Evolutionary conservation across 1,284 basidiomycete species (phyloP), one percentile per base, ranked within the genome.

Genomic region (Kwoniella shivajii): DNA sequence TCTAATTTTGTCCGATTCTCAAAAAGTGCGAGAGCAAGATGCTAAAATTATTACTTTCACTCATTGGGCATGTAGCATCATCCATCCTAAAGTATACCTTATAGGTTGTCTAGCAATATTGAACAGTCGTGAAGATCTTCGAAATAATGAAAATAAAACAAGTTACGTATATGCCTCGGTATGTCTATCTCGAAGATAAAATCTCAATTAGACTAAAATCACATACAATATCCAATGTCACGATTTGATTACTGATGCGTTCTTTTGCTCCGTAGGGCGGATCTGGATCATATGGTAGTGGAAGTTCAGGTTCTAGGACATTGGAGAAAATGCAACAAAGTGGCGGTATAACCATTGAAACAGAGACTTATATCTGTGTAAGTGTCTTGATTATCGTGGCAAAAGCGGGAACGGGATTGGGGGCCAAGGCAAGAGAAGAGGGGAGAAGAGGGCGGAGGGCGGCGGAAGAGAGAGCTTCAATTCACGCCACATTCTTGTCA

Each of bases 61-160:
- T n/a, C n/a, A n/a, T n/a, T 41, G 16, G 3, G 2, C 5, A 11
- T 18, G 20, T 34, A 60, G 59, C 1, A 48, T 61, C 9, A 54
- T 57, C 24, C 59, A 57, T 30, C 59, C 59, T 14, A 61, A 61
- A 38, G 42, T 54, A 4, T 61, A 61, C 33, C 36, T 61, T 10
- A 53, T 56, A 5, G 59, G 59, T 0, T 54, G 51, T 31, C 38
- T 61, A 4, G 47, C 51, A 1, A 38, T 61, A 6, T 43, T 61
- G n/a, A 61, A 61, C 37, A 50, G 50, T 14, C 37, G 55, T 20
- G 45, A 57, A 36, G 50, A 38, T 38, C 27, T 57, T 27, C 46
- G 52, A 34, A 37, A 50, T 14, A 31, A 50, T 14, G 45, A 57
- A 6, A 31, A 42, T 6, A 38, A 57, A 38, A 39, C 47, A 18